phyloP scores from a whole-genome alignment of 2,329 filamentous ascomycete genomes.

The Hymenoscyphus albidus region DNA sequence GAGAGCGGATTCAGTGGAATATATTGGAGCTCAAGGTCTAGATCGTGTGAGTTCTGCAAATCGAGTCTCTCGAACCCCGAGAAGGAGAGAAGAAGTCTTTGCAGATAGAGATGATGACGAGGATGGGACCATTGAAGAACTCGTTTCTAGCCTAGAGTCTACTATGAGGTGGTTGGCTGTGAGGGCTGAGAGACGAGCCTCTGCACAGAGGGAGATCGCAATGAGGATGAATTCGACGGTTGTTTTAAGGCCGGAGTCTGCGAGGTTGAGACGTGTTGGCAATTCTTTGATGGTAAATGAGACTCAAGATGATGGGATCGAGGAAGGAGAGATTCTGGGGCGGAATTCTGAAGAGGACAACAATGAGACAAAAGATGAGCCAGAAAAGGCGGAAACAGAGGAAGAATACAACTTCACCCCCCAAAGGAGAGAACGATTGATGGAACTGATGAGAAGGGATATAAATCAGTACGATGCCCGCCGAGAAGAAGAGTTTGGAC shows the following conservation, averaged over 20 bases:
- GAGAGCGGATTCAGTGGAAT: background rate
- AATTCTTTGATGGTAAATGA: background rate
- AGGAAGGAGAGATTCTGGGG: background rate
- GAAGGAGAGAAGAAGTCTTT: background rate
- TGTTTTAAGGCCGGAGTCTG: background rate
- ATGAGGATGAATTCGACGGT: background rate
- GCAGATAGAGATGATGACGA: background rate
- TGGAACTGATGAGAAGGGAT: slow-evolving; percentile 2
- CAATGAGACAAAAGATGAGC: no score
- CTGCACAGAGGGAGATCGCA: background rate
- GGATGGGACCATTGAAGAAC: background rate
- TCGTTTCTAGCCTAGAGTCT: background rate
- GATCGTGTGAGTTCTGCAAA: background rate
- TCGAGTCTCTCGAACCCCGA: background rate
- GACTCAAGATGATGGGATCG: background rate
- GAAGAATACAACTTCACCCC: slow-evolving; percentile 1
- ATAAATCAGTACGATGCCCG: background rate
- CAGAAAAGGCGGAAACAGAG: background rate
- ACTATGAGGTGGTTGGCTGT: background rate
- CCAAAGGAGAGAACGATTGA: background rate
- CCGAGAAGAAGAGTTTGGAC: slow-evolving; percentile 4
- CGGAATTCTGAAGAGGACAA: background rate
- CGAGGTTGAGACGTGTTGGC: background rate
- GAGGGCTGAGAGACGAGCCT: background rate
- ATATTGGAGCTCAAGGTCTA: background rate